phyloP scores from a whole-genome alignment of 176 grass and related monocot genomes.

The Guadua angustifolia region DNA sequence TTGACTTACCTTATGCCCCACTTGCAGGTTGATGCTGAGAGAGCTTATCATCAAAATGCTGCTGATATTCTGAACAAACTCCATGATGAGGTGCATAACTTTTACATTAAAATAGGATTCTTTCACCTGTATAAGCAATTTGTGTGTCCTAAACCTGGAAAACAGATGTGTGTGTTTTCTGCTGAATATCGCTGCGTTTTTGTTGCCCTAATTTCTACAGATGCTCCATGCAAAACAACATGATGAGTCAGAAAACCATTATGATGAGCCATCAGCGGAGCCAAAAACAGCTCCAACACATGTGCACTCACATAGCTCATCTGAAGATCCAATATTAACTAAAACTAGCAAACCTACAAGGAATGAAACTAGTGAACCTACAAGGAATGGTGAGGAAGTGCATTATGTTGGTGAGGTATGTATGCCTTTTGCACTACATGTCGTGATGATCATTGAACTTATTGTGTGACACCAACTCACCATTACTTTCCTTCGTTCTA shows the following conservation, averaged over 20 bases:
- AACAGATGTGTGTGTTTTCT: not conserved
- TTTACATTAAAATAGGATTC: conserved; percentile 8
- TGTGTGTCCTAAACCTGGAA: conserved; percentile 38
- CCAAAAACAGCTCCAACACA: conserved; percentile 46
- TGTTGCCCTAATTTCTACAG: conserved; percentile 47
- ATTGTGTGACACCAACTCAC: not conserved
- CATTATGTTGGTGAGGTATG: conserved; percentile 84
- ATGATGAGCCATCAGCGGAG: conserved; percentile 49
- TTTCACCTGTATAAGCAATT: not conserved
- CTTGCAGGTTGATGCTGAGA: conserved; percentile 94
- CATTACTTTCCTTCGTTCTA: conserved; percentile 4
- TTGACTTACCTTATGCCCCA: conserved; percentile 19
- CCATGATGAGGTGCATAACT: conserved; percentile 77
- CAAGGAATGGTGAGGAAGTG: conserved; percentile 60
- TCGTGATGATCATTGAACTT: not conserved
- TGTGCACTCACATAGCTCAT: conserved; percentile 46
- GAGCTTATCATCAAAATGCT: conserved; percentile 85
- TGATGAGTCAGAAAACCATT: conserved; percentile 54
- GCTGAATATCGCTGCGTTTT: conserved; percentile 33
- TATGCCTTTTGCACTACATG: conserved; percentile 22
- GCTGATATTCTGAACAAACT: conserved; percentile 92
- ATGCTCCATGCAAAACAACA: conserved; percentile 71
- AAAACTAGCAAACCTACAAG: conserved; percentile 50
- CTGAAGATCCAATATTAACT: conserved; percentile 51
- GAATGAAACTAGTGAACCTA: conserved; percentile 36